Evolutionary conservation across 2,329 filamentous ascomycete genomes (phyloP).

Genomic region (Arthrobotrys sphaeroides): DNA sequence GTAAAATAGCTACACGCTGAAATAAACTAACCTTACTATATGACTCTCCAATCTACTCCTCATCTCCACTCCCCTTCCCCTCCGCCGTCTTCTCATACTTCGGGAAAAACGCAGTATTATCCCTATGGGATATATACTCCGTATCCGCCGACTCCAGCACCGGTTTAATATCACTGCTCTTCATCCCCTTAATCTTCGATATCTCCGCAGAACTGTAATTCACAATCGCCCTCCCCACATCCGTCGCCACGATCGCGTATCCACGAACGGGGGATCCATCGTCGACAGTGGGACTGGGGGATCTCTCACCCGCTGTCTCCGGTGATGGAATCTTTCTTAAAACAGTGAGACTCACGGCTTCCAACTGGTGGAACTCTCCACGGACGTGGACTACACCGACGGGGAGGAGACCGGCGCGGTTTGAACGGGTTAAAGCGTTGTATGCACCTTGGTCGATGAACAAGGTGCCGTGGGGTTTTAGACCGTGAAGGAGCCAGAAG

Average conservation of each 20-base stretch:
- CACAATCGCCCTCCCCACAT: conserved; percentile 87
- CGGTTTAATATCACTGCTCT: conserved; percentile 80
- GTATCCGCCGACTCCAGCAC: conserved; percentile 81
- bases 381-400: conserved; percentile 91
- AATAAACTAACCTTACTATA: neutral
- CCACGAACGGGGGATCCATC: conserved; percentile 55
- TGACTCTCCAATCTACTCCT: neutral
- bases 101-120: conserved; percentile 58
- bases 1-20: neutral
- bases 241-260: conserved; percentile 68
- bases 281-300: neutral
- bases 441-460: conserved; percentile 94
- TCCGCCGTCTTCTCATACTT: conserved; percentile 25
- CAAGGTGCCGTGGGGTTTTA: conserved; percentile 86
- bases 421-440: conserved; percentile 71
- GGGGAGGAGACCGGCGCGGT: conserved; percentile 87
- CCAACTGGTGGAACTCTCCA: conserved; percentile 87
- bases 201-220: conserved; percentile 94
- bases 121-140: conserved; percentile 54
- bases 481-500: conserved; percentile 95
- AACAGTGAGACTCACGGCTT: conserved; percentile 86
- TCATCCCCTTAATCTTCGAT: conserved; percentile 79
- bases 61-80: neutral
- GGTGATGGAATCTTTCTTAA: neutral
- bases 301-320: neutral